Percentiles rank a stretch among this genome's conserved stretches.
Conservation (phyloP, 208 protist species). For the Trypanosoma avium region DNA sequence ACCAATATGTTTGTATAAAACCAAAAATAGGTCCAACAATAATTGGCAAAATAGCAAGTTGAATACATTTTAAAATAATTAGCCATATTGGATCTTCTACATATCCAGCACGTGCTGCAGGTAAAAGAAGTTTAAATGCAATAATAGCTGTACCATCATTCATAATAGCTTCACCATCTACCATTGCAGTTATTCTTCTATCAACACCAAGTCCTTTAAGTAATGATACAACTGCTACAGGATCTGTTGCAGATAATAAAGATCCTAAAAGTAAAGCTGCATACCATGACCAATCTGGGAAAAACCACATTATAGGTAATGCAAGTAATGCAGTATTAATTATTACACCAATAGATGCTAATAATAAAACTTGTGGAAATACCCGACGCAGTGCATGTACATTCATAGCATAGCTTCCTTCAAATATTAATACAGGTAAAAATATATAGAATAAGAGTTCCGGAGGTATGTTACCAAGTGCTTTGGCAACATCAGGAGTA, state of each 20-base stretch:
- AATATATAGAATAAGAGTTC: slow-evolving; percentile 90
- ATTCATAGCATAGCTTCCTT: slow-evolving; percentile 83
- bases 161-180: slow-evolving; percentile 88
- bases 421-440: slow-evolving; percentile 89
- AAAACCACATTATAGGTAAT: slow-evolving; percentile 43
- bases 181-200: slow-evolving; percentile 73
- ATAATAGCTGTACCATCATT: slow-evolving; percentile 93
- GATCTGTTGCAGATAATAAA: slow-evolving; percentile 87
- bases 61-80: slow-evolving; percentile 48
- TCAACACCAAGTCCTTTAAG: slow-evolving; percentile 82
- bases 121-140: slow-evolving; percentile 73
- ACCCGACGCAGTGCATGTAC: slow-evolving; percentile 69
- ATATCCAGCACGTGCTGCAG: slow-evolving; percentile 41
- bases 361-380: slow-evolving; percentile 57
- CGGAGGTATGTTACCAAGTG: slow-evolving; percentile 68
- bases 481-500: slow-evolving; percentile 43
- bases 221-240: slow-evolving; percentile 87
- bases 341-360: slow-evolving; percentile 79
- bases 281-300: slow-evolving; percentile 69
- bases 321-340: slow-evolving; percentile 72
- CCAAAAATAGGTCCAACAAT: slow-evolving; percentile 68
- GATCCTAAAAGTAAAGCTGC: slow-evolving; percentile 71
- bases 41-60: slow-evolving; percentile 55
- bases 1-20: slow-evolving; percentile 65
- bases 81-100: slow-evolving; percentile 29